Conservation (phyloP, 768 basidiomycete genomes). For the Boletus vinaceobasis region DNA sequence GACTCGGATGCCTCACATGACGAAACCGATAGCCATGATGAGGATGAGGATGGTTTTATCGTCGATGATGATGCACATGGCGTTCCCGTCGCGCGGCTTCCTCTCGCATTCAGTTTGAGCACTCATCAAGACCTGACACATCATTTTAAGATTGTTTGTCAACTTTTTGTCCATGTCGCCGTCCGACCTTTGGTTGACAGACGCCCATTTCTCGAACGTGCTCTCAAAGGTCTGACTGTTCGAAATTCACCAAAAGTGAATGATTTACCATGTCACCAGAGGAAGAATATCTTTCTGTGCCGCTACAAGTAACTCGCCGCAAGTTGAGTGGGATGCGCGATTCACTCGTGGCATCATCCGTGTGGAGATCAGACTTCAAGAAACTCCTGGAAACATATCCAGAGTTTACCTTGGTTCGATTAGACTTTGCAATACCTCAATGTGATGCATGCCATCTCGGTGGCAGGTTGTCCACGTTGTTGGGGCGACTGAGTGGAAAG, state of each 20-base stretch:
- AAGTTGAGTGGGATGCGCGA: conserved; percentile 69
- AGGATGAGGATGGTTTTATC: conserved; percentile 42
- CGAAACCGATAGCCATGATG: conserved; percentile 23
- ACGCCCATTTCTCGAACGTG: conserved; percentile 50
- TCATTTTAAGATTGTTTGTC: conserved; percentile 86
- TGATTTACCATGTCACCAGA: conserved; percentile 28
- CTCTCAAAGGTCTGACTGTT: conserved; percentile 42
- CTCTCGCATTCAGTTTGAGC: conserved; percentile 76
- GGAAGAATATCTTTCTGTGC: conserved; percentile 71
- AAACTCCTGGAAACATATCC: conserved; percentile 65
- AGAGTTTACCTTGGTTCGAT: conserved; percentile 46
- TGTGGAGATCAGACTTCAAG: conserved; percentile 75
- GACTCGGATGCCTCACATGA: conserved; percentile 38
- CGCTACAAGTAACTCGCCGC: conserved; percentile 62
- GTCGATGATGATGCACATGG: conserved; percentile 60
- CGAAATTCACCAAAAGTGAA: neutral
- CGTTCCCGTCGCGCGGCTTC: conserved; percentile 45
- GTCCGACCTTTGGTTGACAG: conserved; percentile 54
- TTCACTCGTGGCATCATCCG: conserved; percentile 77
- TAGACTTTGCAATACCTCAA: conserved; percentile 55
- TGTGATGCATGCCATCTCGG: conserved; percentile 87
- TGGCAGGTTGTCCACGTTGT: conserved; percentile 60
- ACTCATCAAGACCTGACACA: conserved; percentile 70
- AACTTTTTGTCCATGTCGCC: conserved; percentile 81
- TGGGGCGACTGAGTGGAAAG: conserved; percentile 59